phyloP scores from a whole-genome alignment of 768 basidiomycete genomes.

The Candolleomyces efflorescens region DNA sequence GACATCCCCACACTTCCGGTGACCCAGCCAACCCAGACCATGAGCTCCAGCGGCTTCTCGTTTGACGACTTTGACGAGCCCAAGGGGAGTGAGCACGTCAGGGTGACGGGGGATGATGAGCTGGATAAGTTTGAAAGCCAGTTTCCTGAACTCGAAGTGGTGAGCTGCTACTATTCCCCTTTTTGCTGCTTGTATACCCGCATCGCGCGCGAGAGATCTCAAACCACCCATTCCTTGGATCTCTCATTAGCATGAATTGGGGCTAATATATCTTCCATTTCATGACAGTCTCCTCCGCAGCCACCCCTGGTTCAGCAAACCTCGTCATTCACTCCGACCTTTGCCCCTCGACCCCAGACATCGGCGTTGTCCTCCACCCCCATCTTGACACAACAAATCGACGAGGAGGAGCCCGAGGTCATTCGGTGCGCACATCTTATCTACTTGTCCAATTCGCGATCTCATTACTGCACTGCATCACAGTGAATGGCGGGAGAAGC shows the following conservation, averaged over 20 bases:
- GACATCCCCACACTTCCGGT: slow-evolving; percentile 41
- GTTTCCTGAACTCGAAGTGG: slow-evolving; percentile 74
- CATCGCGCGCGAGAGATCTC: background rate
- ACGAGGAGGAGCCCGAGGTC: slow-evolving; percentile 82
- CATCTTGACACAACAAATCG: slow-evolving; percentile 60
- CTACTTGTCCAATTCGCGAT: background rate
- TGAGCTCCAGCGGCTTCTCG: slow-evolving; percentile 46
- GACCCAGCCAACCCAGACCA: slow-evolving; percentile 17
- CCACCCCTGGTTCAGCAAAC: slow-evolving; percentile 29
- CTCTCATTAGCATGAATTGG: background rate
- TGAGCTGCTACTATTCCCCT: slow-evolving; percentile 19
- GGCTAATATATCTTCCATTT: slow-evolving; percentile 3
- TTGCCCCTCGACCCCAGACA: slow-evolving; percentile 74
- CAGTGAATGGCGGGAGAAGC: slow-evolving; percentile 86
- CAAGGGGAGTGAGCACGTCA: slow-evolving; percentile 48
- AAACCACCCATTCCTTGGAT: background rate
- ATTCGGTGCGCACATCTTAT: slow-evolving; percentile 55
- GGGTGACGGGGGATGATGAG: slow-evolving; percentile 81
- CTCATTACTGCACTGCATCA: background rate
- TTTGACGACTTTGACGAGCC: slow-evolving; percentile 59
- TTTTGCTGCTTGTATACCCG: background rate
- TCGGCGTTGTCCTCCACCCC: slow-evolving; percentile 70
- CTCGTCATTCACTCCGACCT: slow-evolving; percentile 35
- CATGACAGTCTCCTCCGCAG: slow-evolving; percentile 30
- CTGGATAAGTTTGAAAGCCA: slow-evolving; percentile 82